Percentiles rank a stretch among this genome's conserved stretches.
These are phyloP conservation scores for Lasiosphaeriaceae sp. DNA, from an alignment of 495 filamentous ascomycete species.

Conservation along the genomic window DNA sequence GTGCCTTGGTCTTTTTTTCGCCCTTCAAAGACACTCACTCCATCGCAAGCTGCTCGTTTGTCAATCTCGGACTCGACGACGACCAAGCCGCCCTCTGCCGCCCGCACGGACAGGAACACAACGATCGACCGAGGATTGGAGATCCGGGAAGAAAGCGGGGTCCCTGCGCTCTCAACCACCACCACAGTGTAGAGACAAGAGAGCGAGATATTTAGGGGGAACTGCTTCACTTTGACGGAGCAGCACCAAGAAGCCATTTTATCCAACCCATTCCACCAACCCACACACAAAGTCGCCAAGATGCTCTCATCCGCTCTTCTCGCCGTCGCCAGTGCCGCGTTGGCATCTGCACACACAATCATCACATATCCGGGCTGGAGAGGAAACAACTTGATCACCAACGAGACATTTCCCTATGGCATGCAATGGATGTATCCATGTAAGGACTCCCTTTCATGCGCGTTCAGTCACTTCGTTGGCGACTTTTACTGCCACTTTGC, in stretches of 20 bases:
- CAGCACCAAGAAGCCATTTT: constrained; percentile 1
- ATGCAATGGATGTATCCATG: constrained; percentile 99
- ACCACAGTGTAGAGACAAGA: no score
- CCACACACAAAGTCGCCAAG: constrained; percentile 12
- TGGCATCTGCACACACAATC: constrained; percentile 75
- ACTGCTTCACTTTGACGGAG: neutral
- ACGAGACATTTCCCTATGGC: constrained; percentile 78
- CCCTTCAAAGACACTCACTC: neutral
- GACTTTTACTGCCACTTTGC: neutral
- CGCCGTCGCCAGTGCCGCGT: constrained; percentile 43
- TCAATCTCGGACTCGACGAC: neutral
- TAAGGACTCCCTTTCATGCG: constrained; percentile 43
- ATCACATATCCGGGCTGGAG: constrained; percentile 92
- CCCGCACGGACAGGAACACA: constrained; percentile 13
- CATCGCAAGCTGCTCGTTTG: neutral
- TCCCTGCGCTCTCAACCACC: neutral
- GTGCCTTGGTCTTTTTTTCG: constrained; percentile 2
- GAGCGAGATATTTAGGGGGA: neutral
- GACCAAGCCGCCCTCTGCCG: constrained; percentile 2
- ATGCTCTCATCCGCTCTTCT: constrained; percentile 51
- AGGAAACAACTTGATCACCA: constrained; percentile 86
- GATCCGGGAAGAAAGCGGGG: constrained; percentile 16
- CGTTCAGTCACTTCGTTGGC: neutral
- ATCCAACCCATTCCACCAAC: no score
- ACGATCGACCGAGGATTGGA: constrained; percentile 16